Evolutionary conservation across 106 monocot species (phyloP).

Genomic region (Hemerocallis citrina): DNA sequence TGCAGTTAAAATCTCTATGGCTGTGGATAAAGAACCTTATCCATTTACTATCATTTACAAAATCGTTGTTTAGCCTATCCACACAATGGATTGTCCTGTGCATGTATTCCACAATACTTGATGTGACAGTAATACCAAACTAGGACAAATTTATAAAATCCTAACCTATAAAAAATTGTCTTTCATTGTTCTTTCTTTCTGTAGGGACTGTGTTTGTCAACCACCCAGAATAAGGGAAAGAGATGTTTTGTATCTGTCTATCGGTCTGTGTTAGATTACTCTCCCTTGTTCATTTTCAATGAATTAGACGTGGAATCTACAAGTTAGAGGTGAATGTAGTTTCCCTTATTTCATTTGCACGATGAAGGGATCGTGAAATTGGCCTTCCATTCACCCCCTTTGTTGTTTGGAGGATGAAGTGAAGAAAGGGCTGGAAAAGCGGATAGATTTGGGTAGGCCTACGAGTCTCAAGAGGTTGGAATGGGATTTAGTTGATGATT

Average conservation of each 20-base stretch:
- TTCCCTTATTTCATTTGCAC: neutral
- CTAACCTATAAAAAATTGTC: neutral
- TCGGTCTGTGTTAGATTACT: neutral
- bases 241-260: neutral
- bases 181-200: neutral
- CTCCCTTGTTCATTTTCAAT: neutral
- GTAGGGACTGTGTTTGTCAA: too few relatives aligned
- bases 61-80: neutral
- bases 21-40: slow-evolving; percentile 1
- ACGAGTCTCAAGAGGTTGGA: too few relatives aligned
- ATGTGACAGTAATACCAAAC: slow-evolving; percentile 2
- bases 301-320: too few relatives aligned
- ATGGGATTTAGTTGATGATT: too few relatives aligned
- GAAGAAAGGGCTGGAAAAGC: too few relatives aligned
- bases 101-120: neutral
- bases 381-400: too few relatives aligned
- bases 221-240: too few relatives aligned
- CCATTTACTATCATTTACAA: neutral
- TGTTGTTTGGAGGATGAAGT: too few relatives aligned
- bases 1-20: too few relatives aligned
- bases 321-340: too few relatives aligned
- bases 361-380: neutral
- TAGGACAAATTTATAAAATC: neutral
- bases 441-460: too few relatives aligned
- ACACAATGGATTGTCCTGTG: too few relatives aligned